phyloP scores from a whole-genome alignment of 495 filamentous ascomycete species.

The Chaetomium fimeti region DNA sequence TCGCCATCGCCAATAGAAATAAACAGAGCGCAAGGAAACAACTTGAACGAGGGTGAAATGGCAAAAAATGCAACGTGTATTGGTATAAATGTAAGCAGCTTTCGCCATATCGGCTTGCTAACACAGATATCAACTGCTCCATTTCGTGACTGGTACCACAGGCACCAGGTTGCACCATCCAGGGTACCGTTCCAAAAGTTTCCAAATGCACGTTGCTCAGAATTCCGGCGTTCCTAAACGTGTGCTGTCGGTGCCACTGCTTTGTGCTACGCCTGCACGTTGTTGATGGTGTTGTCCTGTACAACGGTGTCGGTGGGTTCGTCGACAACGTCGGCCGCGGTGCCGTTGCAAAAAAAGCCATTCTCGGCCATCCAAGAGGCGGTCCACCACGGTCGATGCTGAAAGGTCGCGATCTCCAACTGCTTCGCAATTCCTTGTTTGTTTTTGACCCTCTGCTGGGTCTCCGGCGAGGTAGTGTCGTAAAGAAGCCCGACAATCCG shows the following conservation, averaged over 20 bases:
- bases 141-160: background rate
- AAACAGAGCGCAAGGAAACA: background rate
- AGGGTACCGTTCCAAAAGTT: slow-evolving; percentile 8
- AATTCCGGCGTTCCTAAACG: background rate
- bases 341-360: background rate
- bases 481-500: slow-evolving; percentile 16
- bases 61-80: slow-evolving; percentile 4
- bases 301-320: background rate
- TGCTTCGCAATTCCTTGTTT: slow-evolving; percentile 16
- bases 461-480: slow-evolving; percentile 9
- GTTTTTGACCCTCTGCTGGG: background rate
- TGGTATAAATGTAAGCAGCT: background rate
- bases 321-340: background rate
- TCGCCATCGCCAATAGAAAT: background rate
- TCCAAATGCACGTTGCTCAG: background rate
- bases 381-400: slow-evolving; percentile 21
- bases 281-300: no score
- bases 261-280: background rate
- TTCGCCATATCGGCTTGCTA: background rate
- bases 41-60: background rate
- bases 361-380: slow-evolving; percentile 13
- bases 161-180: background rate
- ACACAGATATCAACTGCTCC: background rate
- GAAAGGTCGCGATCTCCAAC: slow-evolving; percentile 14
- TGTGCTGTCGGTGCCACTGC: background rate